Conservation (phyloP, 257 asterid genomes). For the Phtheirospermum japonicum region DNA sequence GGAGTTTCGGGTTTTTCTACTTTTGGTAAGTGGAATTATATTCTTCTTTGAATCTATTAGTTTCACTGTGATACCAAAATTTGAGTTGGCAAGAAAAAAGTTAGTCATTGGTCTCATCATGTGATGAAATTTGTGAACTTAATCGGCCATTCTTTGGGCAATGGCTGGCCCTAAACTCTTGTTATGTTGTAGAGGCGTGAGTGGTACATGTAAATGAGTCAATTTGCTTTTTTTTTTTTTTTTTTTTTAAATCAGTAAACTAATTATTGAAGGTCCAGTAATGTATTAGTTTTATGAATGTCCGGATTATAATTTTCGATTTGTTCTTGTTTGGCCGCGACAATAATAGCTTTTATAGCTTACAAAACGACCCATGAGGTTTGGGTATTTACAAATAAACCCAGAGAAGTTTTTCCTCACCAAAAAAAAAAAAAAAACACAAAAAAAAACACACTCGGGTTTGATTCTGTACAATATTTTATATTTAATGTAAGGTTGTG, state of each 20-base stretch:
- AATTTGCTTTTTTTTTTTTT: neutral
- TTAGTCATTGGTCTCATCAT: too few species aligned
- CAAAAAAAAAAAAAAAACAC: too few species aligned
- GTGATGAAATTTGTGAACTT: constrained; percentile 21
- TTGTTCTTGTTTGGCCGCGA: too few species aligned
- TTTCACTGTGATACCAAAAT: neutral
- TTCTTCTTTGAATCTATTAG: neutral
- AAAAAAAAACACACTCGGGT: too few species aligned
- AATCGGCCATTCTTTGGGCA: constrained; percentile 27
- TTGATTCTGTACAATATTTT: too few species aligned
- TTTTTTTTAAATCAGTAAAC: neutral
- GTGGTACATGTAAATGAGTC: constrained; percentile 22
- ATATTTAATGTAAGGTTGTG: too few species aligned
- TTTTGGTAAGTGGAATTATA: neutral
- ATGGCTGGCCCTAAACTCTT: constrained; percentile 10
- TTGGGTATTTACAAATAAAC: too few species aligned
- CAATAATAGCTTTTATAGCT: too few species aligned
- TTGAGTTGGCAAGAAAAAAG: constrained; percentile 10
- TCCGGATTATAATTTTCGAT: too few species aligned
- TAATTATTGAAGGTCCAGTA: neutral
- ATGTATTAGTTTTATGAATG: neutral
- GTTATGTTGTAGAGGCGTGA: constrained; percentile 16
- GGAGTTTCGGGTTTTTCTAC: neutral
- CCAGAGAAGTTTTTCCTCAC: too few species aligned
- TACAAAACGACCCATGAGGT: too few species aligned